A percentile compares a stretch with the other conserved stretches of the same genome.
Evolutionary conservation across 2,329 filamentous ascomycete genomes (phyloP).

Genomic region (Neospermospora avenae): DNA sequence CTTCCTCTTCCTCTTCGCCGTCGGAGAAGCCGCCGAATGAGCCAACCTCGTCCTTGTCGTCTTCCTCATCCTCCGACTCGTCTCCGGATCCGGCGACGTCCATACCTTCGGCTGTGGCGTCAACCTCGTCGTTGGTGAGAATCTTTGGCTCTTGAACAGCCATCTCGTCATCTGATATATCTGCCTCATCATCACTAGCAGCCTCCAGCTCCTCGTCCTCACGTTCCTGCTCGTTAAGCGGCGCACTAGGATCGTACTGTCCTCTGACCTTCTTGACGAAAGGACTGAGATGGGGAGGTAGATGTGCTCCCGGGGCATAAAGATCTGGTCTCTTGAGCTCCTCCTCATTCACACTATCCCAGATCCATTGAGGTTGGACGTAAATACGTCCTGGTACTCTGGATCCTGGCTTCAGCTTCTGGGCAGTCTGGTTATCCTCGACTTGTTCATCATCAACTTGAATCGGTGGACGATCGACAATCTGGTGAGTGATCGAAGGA

Average conservation of each 20-base stretch:
- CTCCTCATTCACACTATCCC: slow-evolving; percentile 93
- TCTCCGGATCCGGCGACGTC: slow-evolving; percentile 35
- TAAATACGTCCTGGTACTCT: slow-evolving; percentile 91
- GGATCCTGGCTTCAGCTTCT: slow-evolving; percentile 58
- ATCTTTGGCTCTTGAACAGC: slow-evolving; percentile 46
- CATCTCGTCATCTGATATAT: slow-evolving; percentile 39
- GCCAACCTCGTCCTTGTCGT: slow-evolving; percentile 31
- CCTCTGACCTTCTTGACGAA: slow-evolving; percentile 88
- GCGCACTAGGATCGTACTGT: slow-evolving; percentile 85
- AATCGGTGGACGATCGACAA: slow-evolving; percentile 84
- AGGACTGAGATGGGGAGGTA: slow-evolving; percentile 92
- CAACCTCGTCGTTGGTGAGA: slow-evolving; percentile 27
- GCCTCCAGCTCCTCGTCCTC: slow-evolving; percentile 78
- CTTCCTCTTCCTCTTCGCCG: slow-evolving; percentile 47
- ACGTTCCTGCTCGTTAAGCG: slow-evolving; percentile 82
- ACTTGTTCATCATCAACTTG: slow-evolving; percentile 53
- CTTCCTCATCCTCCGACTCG: slow-evolving; percentile 40
- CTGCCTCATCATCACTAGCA: slow-evolving; percentile 50
- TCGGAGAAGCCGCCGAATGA: slow-evolving; percentile 36
- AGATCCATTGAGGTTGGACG: slow-evolving; percentile 96
- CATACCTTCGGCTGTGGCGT: slow-evolving; percentile 35
- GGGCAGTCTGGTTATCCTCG: slow-evolving; percentile 60
- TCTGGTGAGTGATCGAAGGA: slow-evolving; percentile 88
- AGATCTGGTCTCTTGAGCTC: slow-evolving; percentile 82
- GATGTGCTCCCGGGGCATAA: slow-evolving; percentile 83